Conservation (phyloP, 2,329 filamentous ascomycete species). For the Cryoendolithus antarcticus region DNA sequence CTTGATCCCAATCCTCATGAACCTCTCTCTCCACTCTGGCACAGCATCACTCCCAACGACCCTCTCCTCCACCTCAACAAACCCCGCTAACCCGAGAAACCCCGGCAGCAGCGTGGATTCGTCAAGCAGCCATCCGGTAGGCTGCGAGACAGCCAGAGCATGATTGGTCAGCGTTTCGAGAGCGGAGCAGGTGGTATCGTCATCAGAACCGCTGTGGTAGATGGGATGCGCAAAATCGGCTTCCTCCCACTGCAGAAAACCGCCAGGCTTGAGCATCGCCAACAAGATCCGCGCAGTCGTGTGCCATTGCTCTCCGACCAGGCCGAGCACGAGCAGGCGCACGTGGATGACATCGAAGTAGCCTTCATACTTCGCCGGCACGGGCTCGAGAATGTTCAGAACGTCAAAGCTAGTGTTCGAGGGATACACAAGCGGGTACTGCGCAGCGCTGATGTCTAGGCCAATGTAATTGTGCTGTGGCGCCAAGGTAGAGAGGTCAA, state of each 20-base stretch:
- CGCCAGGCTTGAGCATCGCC: constrained; percentile 12
- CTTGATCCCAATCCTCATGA: too few species aligned
- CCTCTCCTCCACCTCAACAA: too few species aligned
- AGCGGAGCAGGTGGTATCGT: too few species aligned
- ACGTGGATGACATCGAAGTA: constrained; percentile 13
- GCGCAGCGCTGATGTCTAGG: constrained; percentile 10
- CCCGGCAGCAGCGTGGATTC: too few species aligned
- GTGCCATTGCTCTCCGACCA: constrained; percentile 8
- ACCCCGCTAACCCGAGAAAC: too few species aligned
- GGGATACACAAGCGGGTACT: constrained; percentile 8
- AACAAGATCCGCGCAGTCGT: constrained; percentile 7
- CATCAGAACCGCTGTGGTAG: too few species aligned
- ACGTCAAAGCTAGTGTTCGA: constrained; percentile 2
- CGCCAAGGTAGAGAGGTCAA: constrained; percentile 5
- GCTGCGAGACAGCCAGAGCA: too few species aligned
- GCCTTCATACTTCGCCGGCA: constrained; percentile 4
- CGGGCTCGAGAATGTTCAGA: constrained; percentile 11
- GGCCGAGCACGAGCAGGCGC: constrained; percentile 10
- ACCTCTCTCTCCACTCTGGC: too few species aligned
- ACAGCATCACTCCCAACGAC: too few species aligned
- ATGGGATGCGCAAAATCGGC: constrained; percentile 5
- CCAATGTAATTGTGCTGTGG: constrained; percentile 5
- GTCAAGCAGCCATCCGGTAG: too few species aligned
- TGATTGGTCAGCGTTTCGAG: too few species aligned
- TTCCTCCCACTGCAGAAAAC: constrained; percentile 13